These are phyloP conservation scores for Ganoderma sinense DNA, from an alignment of 1,284 basidiomycete species.

Conservation along the genomic window DNA sequence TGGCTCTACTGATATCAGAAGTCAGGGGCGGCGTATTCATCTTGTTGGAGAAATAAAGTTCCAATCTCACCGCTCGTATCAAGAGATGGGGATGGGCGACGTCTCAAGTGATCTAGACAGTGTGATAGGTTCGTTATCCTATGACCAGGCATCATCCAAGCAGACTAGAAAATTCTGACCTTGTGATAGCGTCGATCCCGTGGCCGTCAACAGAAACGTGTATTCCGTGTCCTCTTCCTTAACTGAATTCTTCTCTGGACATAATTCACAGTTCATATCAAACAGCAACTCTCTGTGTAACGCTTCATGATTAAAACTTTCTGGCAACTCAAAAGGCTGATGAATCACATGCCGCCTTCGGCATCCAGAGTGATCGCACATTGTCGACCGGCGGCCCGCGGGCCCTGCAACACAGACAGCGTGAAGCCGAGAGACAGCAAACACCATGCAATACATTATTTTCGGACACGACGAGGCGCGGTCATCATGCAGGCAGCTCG, in stretches of 20 bases:
- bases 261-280: too few relatives aligned
- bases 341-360: too few relatives aligned
- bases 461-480: conserved; percentile 22
- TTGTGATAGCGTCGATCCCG: background rate
- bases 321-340: too few relatives aligned
- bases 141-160: background rate
- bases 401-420: background rate
- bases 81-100: background rate
- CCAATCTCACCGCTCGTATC: background rate
- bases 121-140: background rate
- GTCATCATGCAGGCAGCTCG: conserved; percentile 68
- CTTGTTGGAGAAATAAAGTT: background rate
- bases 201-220: too few relatives aligned
- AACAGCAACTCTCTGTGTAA: too few relatives aligned
- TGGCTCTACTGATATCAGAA: too few relatives aligned
- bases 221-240: too few relatives aligned
- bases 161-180: background rate
- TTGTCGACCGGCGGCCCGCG: too few relatives aligned
- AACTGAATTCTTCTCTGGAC: too few relatives aligned
- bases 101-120: background rate
- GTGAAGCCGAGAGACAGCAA: conserved; percentile 6
- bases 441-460: conserved; percentile 33
- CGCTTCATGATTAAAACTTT: too few relatives aligned
- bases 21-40: background rate
- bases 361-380: too few relatives aligned